A percentile compares a stretch with the other conserved stretches of the same genome.
Conservation (phyloP, 2,329 filamentous ascomycete species). For the Fusarium xyrophilum region DNA sequence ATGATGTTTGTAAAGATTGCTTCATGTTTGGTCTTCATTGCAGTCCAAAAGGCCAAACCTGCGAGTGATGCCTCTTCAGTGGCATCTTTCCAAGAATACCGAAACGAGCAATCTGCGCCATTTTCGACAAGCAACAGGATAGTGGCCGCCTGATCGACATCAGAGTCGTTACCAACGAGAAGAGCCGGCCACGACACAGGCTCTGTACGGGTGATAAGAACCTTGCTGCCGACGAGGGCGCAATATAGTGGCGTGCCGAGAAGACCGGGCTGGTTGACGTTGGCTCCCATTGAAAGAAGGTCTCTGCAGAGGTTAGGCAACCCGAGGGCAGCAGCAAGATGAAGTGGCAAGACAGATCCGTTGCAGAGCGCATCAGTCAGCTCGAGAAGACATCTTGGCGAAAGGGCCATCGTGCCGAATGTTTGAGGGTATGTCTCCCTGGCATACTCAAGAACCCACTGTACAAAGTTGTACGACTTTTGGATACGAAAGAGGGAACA, state of each 20-base stretch:
- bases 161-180: slow-evolving; percentile 15
- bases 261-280: slow-evolving; percentile 33
- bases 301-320: slow-evolving; percentile 41
- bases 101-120: slow-evolving; percentile 29
- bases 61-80: slow-evolving; percentile 30
- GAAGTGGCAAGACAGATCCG: slow-evolving; percentile 42
- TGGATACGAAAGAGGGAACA: slow-evolving; percentile 41
- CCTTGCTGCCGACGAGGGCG: slow-evolving; percentile 44
- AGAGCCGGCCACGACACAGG: slow-evolving; percentile 36
- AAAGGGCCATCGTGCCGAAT: slow-evolving; percentile 33
- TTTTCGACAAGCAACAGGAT: slow-evolving; percentile 36
- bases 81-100: slow-evolving; percentile 27
- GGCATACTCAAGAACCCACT: slow-evolving; percentile 49
- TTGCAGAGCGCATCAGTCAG: slow-evolving; percentile 44
- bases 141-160: slow-evolving; percentile 24
- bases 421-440: slow-evolving; percentile 41
- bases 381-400: slow-evolving; percentile 36
- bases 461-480: slow-evolving; percentile 44
- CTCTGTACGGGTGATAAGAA: slow-evolving; percentile 27
- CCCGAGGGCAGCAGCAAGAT: slow-evolving; percentile 47
- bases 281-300: slow-evolving; percentile 35
- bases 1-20: slow-evolving; percentile 37
- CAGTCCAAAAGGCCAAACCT: slow-evolving; percentile 40
- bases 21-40: slow-evolving; percentile 36
- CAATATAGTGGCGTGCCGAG: slow-evolving; percentile 47